Evolutionary conservation across 1,139 yeast genomes (phyloP), one percentile per base, ranked within the genome.

Genomic region (Suhomyces bribrorum): DNA sequence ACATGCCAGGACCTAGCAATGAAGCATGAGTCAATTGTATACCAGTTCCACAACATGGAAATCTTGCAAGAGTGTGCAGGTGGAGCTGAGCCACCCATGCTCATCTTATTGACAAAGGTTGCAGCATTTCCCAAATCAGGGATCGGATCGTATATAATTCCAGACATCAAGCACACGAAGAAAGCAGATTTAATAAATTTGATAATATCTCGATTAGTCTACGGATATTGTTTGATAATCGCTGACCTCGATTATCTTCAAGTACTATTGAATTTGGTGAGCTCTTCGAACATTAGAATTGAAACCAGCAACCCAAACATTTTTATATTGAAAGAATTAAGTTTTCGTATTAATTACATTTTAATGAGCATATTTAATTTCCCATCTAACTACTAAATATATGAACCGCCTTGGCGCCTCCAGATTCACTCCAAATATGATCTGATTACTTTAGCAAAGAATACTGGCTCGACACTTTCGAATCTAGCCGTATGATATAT

Each of bases 1-100:
- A 79, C 77, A 45, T 80, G 86, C 89, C 89, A 83, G 15, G 81
- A 61, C 32, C 59, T 62, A n/a, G 86, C 70, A 42, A 83, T 65
- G 50, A 83, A 81, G 53, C 88, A 82, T 2, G 82, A 59, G 49
- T 81, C 81, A 24, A 81, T 67, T 0, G 86, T 80, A 43, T 63
- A 54, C 69, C 71, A 66, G 44, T 66, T 66, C 71, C 72, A 66
- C 40, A 66, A 56, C 72, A 66, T 66, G 39, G 71, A 65, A 28
- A 66, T 66, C 38, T 66, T 65, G 49, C 71, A 65, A 11, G 56
- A 31, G 31, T 50, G 57, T 4, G 52, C 33, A 0, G 45, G 32
- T 8, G 31, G 29, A 12, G 29, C 16, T 18, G 20, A 44, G 7
- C 44, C 43, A 14, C 48, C 46, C 53, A 49, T 48, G 18, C 32